phyloP scores from a whole-genome alignment of 2,329 filamentous ascomycete genomes.

The Arthrobotrys musiformis region DNA sequence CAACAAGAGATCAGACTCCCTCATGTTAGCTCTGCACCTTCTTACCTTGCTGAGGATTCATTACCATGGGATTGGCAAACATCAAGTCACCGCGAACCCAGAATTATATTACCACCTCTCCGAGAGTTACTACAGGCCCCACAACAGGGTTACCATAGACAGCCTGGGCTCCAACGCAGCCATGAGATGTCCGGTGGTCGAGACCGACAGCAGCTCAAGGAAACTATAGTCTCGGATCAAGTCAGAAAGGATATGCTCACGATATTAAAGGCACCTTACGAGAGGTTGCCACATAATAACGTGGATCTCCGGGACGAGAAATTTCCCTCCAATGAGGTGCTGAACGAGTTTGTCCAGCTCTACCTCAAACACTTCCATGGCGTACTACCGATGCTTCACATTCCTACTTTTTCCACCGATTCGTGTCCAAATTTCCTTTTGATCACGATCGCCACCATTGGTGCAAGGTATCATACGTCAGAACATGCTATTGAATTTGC shows the following conservation, averaged over 20 bases:
- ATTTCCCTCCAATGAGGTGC: conserved; percentile 59
- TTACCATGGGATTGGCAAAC: conserved; percentile 59
- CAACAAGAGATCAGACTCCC: conserved; percentile 47
- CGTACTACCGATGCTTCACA: conserved; percentile 61
- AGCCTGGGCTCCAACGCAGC: conserved; percentile 36
- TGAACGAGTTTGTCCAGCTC: conserved; percentile 61
- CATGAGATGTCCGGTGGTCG: conserved; percentile 36
- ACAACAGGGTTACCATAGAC: conserved; percentile 53
- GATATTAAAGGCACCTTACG: conserved; percentile 58
- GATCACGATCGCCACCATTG: conserved; percentile 59
- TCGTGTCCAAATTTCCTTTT: conserved; percentile 58
- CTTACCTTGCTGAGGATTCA: conserved; percentile 57
- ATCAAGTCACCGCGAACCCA: conserved; percentile 56
- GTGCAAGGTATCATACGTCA: conserved; percentile 59
- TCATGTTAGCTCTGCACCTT: conserved; percentile 42
- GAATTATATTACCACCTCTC: conserved; percentile 58
- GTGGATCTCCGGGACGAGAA: conserved; percentile 57
- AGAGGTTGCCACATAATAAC: conserved; percentile 57
- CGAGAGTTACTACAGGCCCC: conserved; percentile 58
- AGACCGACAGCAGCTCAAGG: conserved; percentile 36
- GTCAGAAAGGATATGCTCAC: conserved; percentile 59
- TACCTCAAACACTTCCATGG: conserved; percentile 62
- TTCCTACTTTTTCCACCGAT: conserved; percentile 58
- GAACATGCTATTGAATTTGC: conserved; percentile 59
- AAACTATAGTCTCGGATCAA: conserved; percentile 54